Conservation (phyloP, 768 basidiomycete genomes). For the Daedaleopsis sinensis region DNA sequence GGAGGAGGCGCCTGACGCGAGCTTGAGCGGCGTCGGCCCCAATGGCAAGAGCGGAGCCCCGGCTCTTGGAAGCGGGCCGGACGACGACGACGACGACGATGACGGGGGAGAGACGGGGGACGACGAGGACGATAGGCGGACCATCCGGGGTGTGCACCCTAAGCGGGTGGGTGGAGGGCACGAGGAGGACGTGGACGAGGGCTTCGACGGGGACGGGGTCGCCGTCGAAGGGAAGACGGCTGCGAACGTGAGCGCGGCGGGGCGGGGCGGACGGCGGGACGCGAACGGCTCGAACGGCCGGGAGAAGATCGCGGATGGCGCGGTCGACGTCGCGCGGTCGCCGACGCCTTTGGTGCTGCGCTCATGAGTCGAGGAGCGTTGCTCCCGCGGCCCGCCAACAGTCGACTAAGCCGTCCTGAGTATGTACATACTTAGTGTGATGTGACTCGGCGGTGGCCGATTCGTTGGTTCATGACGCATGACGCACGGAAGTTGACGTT, state of each 20-base stretch:
- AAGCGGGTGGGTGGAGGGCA: not conserved
- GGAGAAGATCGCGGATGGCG: slow-evolving; percentile 22
- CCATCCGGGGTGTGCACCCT: slow-evolving; percentile 23
- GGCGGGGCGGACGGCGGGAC: slow-evolving; percentile 18
- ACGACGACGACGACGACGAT: not conserved
- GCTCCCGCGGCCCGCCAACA: no score
- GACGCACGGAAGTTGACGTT: no score
- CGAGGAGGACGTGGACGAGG: slow-evolving; percentile 19
- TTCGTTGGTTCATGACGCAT: not conserved
- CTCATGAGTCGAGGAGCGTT: slow-evolving; percentile 15
- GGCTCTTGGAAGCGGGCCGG: not conserved
- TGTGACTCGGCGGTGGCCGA: no score
- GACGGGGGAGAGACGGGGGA: slow-evolving; percentile 21
- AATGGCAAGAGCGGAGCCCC: not conserved
- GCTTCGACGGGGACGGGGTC: slow-evolving; percentile 15
- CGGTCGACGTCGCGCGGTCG: slow-evolving; percentile 10
- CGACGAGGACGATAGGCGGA: slow-evolving; percentile 32
- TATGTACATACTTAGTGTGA: no score
- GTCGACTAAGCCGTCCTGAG: no score
- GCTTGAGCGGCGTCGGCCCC: slow-evolving; percentile 3
- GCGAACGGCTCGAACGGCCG: slow-evolving; percentile 8
- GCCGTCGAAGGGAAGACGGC: slow-evolving; percentile 21
- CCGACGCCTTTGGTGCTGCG: slow-evolving; percentile 19
- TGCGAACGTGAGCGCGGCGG: slow-evolving; percentile 20
- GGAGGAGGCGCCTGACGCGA: slow-evolving; percentile 21